These are phyloP conservation scores for Schoenoplectus tabernaemontani DNA, from an alignment of 202 grass and related monocot species.

Conservation along the genomic window DNA sequence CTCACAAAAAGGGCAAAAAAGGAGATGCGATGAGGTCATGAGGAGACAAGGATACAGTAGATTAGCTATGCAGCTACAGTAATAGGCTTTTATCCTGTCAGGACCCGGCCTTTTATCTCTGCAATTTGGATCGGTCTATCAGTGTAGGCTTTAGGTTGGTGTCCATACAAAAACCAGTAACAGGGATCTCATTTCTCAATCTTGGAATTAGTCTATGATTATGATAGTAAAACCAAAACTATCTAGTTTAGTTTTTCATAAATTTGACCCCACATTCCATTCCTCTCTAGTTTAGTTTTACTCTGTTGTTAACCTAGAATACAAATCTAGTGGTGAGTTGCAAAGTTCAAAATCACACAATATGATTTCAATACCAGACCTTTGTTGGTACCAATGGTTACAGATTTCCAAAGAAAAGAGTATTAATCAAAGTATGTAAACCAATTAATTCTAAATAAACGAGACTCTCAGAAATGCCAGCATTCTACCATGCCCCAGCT, in stretches of 20 bases:
- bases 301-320: too few species aligned
- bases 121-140: background rate
- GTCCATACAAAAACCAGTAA: background rate
- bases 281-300: too few species aligned
- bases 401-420: too few species aligned
- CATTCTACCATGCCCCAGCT: background rate
- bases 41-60: background rate
- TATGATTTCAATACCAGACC: too few species aligned
- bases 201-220: background rate
- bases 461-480: background rate
- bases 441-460: background rate
- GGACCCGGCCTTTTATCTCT: background rate
- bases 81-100: background rate
- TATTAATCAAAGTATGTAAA: background rate
- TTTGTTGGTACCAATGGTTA: too few species aligned
- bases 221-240: background rate
- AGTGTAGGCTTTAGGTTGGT: too few species aligned
- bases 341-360: too few species aligned
- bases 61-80: background rate
- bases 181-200: background rate
- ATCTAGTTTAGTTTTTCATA: too few species aligned
- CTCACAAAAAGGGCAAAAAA: background rate
- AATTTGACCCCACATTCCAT: too few species aligned
- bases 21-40: background rate
- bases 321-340: too few species aligned